These are phyloP conservation scores for Trichoderma koningii DNA, from an alignment of 2,329 filamentous ascomycete genomes.

Conservation along the genomic window DNA sequence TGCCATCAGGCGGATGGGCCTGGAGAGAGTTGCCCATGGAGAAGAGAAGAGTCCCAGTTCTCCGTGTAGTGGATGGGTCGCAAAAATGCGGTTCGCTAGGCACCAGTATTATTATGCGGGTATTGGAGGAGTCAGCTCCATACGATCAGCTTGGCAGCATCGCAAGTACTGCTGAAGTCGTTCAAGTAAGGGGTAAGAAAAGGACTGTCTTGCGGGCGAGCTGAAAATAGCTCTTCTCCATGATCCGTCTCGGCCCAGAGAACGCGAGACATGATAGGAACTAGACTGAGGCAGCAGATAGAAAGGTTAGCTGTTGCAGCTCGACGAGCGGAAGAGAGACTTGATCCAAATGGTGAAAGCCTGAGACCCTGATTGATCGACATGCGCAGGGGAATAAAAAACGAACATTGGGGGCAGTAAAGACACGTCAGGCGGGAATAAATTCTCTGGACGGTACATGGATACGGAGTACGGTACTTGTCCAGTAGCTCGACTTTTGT, in stretches of 20 bases:
- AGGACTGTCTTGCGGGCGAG: background rate
- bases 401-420: background rate
- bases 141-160: background rate
- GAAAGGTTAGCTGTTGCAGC: background rate
- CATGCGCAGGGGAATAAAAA: conserved; percentile 2
- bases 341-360: background rate
- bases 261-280: background rate
- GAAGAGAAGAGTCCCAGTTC: too few relatives aligned
- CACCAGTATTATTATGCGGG: background rate
- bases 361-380: conserved; percentile 18
- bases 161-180: background rate
- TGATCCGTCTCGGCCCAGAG: background rate
- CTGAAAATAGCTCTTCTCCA: background rate
- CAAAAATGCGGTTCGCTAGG: background rate
- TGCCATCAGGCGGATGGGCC: background rate
- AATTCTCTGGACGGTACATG: too few relatives aligned
- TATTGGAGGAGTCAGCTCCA: background rate
- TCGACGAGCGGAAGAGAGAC: background rate
- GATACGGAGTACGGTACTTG: too few relatives aligned
- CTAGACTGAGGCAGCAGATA: background rate
- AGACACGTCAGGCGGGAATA: background rate
- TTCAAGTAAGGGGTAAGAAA: conserved; percentile 10
- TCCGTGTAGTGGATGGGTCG: too few relatives aligned
- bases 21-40: background rate
- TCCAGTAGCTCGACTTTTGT: too few relatives aligned